phyloP scores from a whole-genome alignment of 2,329 filamentous ascomycete genomes.

The Magnaporthales sp. region DNA sequence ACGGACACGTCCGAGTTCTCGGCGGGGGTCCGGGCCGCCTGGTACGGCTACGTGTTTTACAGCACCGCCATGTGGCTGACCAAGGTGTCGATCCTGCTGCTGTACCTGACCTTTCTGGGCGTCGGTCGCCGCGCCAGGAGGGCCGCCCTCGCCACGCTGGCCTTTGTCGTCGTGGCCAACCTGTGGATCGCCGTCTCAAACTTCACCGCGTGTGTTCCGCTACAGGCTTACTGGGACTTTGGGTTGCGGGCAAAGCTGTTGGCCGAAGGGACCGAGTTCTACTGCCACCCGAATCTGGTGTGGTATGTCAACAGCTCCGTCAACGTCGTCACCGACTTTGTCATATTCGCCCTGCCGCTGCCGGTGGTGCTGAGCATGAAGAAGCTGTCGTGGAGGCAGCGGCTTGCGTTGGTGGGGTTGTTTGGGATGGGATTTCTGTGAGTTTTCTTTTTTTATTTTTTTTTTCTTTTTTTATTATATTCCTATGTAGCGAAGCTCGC shows the following conservation, averaged over 20 bases:
- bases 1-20: neutral
- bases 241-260: neutral
- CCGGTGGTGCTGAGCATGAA: constrained; percentile 10
- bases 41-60: constrained; percentile 19
- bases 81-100: constrained; percentile 19
- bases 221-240: constrained; percentile 21
- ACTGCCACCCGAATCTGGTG: constrained; percentile 9
- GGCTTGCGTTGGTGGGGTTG: constrained; percentile 30
- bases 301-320: constrained; percentile 11
- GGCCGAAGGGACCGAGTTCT: neutral
- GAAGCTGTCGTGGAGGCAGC: constrained; percentile 22
- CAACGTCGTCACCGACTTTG: constrained; percentile 59
- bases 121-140: constrained; percentile 19
- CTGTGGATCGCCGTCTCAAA: constrained; percentile 18
- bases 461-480: neutral
- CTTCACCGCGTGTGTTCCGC: constrained; percentile 20
- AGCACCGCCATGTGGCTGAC: constrained; percentile 17
- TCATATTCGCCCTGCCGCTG: constrained; percentile 11
- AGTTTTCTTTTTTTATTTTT: constrained; percentile 6
- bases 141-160: constrained; percentile 17
- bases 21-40: constrained; percentile 11
- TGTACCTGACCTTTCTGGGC: constrained; percentile 20
- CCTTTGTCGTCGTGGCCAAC: constrained; percentile 15
- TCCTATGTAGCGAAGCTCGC: neutral
- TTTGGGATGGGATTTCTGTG: constrained; percentile 41